Evolutionary conservation across 2,329 filamentous ascomycete species (phyloP), one percentile per base, ranked within the genome.

Genomic region (Coleophoma cylindrospora): DNA sequence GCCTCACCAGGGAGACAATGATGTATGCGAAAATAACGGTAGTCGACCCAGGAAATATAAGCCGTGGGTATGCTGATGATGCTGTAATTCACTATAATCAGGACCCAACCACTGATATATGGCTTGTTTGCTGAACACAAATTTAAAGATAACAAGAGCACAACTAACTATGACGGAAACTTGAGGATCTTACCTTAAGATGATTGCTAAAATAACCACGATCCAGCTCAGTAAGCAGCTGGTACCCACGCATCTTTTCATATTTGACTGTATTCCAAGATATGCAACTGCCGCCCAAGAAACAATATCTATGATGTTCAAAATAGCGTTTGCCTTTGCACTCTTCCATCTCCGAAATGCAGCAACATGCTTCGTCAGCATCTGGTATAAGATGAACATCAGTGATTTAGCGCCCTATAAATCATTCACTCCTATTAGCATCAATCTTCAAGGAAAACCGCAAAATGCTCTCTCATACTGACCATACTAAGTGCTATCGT

Each of bases 211-310:
- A 14, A 38, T 10, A 17, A 38, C 15, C 36, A 38, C 36, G 36
- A 38, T 38, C 55, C 57, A 61, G 38, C 47, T 54, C 3, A 61
- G 43, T 2, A 40, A 54, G 45, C 59, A 61, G 2, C 50, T 49
- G 0, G 48, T 49, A 2, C 56, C 59, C 5, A 32, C 46, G 45
- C 59, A 61, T 4, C 40, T 45, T 5, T 45, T 44, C 10, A 53
- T 38, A 21, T 60, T 57, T 1, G 51, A 51, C 50, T 59, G 57
- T 11, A 62, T 54, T 34, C 54, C 52, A 37, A 70, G 45, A 36
- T 67, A 62, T 5, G 66, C 56, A 8, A 70, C 65, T 5, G 62
- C 66, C 14, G 61, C 61, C 70, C 72, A 74, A 55, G 73, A 73
- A 13, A 73, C 60, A 13, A 69, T 54, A 53, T 75, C 71, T 14